A percentile compares a stretch with the other conserved stretches of the same genome.
phyloP scores from a whole-genome alignment of 2,329 filamentous ascomycete genomes.

The Xylariales sp. region DNA sequence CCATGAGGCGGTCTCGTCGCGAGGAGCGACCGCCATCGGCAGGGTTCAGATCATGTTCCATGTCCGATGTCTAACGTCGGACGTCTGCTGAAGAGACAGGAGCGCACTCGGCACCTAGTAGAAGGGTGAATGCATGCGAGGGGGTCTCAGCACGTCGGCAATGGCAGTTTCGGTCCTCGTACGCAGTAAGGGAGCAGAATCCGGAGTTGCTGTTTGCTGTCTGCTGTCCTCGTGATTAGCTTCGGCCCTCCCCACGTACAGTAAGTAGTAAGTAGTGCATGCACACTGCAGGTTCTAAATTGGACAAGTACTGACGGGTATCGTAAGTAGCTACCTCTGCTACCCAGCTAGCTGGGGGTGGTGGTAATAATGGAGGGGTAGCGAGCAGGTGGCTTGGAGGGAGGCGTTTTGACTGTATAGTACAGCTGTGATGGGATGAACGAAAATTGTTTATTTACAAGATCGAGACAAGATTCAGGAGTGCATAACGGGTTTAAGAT shows the following conservation, averaged over 20 bases:
- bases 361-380: conserved; percentile 14
- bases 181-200: conserved; percentile 8
- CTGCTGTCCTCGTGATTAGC: conserved; percentile 26
- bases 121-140: conserved; percentile 25
- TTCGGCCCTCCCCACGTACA: conserved; percentile 18
- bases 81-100: background rate
- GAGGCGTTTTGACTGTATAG: conserved; percentile 4
- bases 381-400: background rate
- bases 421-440: conserved; percentile 6
- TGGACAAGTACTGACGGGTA: conserved; percentile 7
- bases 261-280: background rate
- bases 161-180: background rate
- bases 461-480: conserved; percentile 7
- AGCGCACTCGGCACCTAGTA: conserved; percentile 26
- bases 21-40: conserved; percentile 47
- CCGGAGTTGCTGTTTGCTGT: conserved; percentile 22
- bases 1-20: conserved; percentile 65
- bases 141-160: background rate
- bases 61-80: conserved; percentile 23
- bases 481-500: conserved; percentile 2
- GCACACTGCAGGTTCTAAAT: background rate
- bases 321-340: background rate
- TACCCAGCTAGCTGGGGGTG: background rate
- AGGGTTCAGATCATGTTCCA: conserved; percentile 48
- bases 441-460: conserved; percentile 17